Evolutionary conservation across 441 rosid species (phyloP).

Genomic region (Adansonia madagascariensis): DNA sequence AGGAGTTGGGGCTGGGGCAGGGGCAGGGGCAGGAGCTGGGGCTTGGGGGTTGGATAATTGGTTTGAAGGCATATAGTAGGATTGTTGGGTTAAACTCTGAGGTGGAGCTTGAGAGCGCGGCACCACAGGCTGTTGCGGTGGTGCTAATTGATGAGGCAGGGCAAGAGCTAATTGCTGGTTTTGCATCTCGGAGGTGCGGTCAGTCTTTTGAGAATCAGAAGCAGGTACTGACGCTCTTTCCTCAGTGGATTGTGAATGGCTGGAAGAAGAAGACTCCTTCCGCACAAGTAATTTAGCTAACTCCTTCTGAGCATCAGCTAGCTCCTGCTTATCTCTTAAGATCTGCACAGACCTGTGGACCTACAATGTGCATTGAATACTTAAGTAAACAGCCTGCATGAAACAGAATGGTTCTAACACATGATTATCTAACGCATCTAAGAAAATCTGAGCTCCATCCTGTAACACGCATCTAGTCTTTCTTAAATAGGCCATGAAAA

Average conservation of each 20-base stretch:
- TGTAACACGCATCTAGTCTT: not conserved
- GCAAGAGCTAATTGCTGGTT: conserved; percentile 37
- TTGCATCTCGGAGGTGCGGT: conserved; percentile 55
- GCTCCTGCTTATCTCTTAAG: conserved; percentile 93
- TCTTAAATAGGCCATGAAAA: not conserved
- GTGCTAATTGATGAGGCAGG: conserved; percentile 73
- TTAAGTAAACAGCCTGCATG: conserved; percentile 11
- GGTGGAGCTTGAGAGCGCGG: conserved; percentile 51
- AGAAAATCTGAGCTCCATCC: not conserved
- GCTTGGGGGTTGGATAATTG: conserved; percentile 49
- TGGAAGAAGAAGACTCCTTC: conserved; percentile 64
- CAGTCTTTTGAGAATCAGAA: conserved; percentile 55
- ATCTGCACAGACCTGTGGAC: conserved; percentile 95
- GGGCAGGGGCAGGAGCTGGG: conserved; percentile 31
- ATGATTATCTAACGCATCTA: not conserved
- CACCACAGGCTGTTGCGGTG: conserved; percentile 58
- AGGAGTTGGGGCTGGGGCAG: too few relatives aligned
- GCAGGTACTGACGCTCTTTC: conserved; percentile 62
- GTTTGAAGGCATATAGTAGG: conserved; percentile 62
- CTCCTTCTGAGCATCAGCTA: conserved; percentile 86
- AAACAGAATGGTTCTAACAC: not conserved
- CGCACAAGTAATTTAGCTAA: conserved; percentile 78
- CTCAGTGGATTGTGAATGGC: conserved; percentile 69
- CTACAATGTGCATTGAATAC: conserved; percentile 40
- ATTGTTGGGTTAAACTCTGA: conserved; percentile 56